Conservation (phyloP, 2,329 filamentous ascomycete genomes). For the Fonsecaea erecta region DNA sequence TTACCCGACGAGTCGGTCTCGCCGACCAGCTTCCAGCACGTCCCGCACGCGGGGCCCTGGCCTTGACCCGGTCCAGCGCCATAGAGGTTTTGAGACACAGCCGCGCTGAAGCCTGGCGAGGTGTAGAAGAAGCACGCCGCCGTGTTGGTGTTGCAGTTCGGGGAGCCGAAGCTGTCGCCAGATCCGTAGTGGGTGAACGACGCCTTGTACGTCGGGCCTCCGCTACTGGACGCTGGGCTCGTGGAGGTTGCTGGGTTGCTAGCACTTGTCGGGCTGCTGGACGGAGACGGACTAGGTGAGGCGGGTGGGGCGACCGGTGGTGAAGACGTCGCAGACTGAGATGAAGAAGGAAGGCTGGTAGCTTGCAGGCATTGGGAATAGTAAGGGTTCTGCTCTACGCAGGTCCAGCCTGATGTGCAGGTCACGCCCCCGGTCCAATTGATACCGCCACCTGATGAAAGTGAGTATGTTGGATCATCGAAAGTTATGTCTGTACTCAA, state of each 20-base stretch:
- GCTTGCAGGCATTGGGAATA: constrained; percentile 46
- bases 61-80: constrained; percentile 46
- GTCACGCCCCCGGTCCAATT: constrained; percentile 43
- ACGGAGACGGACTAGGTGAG: background rate
- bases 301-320: constrained; percentile 8
- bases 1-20: constrained; percentile 41
- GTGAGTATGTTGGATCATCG: background rate
- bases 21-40: constrained; percentile 47
- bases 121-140: constrained; percentile 45
- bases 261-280: constrained; percentile 2
- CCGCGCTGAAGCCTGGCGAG: constrained; percentile 45
- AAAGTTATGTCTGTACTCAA: background rate
- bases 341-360: constrained; percentile 6
- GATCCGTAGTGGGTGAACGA: constrained; percentile 46
- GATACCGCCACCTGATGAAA: constrained; percentile 41
- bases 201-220: constrained; percentile 37
- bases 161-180: constrained; percentile 41
- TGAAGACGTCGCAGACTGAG: constrained; percentile 7
- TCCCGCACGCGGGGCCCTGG: constrained; percentile 47
- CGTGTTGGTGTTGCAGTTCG: constrained; percentile 45
- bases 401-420: constrained; percentile 44
- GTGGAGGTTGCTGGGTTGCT: constrained; percentile 16
- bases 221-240: constrained; percentile 15
- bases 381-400: constrained; percentile 42
- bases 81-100: constrained; percentile 47